Base-by-base conservation (phyloP, 2,329 filamentous ascomycete genomes). In the Gremmenia infestans region DNA sequence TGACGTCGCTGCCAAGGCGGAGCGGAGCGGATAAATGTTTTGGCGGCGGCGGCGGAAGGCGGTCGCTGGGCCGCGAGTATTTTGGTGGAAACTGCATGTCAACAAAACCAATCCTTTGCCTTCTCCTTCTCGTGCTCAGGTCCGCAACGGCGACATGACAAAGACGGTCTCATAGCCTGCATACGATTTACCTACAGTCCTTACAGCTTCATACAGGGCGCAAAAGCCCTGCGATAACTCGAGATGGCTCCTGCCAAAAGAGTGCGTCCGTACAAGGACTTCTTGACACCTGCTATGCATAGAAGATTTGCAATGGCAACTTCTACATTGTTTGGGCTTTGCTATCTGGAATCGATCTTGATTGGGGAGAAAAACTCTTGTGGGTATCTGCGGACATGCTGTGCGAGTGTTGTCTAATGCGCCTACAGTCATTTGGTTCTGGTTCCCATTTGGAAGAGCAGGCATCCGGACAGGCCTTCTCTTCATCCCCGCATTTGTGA, bases 271-370 rank as follows among this genome's bases (percentile, higher is more conserved):
- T 73, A 74, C 68, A 71, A 78, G 78, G 90, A 96, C 75, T 95
- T 95, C 72, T 76, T 97, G 64, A 95, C 93, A 59, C 92, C 93
- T 50, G 86, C 88, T 52, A 78, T 97, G 61, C 93, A 97, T 72
- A 81, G 89, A 67, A 84, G 91, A 67, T 97, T 97, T 73, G 87
- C 88, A 49, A 86, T 85, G 60, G 91, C 90, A 12, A 87, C 88
- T 48, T 79, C 82, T 14, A 76, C 89, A 60, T 78, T 91, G 14
- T 74, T 94, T 9, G 73, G 79, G 48, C 77, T 91, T 54, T 90
- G 89, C 68, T 96, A 94, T 71, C 53, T 82, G 39, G 82, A 90
- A 68, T 82, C 91, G 49, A 73, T 94, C 52, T 71, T 85, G 54
- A 79, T 96, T 61, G 85, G 87, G 17, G 78, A 80, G 60, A 89